phyloP scores from a whole-genome alignment of 768 basidiomycete species.

The Lenzites betulinus region DNA sequence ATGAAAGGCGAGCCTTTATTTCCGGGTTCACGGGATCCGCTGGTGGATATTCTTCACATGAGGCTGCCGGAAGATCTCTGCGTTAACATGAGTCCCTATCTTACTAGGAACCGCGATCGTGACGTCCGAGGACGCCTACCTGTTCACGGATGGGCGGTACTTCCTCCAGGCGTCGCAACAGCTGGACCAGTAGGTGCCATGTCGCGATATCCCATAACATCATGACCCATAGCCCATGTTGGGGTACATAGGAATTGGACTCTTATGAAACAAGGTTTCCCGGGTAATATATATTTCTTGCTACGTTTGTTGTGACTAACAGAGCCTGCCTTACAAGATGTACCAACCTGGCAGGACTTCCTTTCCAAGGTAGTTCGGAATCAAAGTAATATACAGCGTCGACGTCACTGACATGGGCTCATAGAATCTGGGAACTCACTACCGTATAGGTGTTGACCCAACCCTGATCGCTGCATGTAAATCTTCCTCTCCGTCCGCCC shows the following conservation, averaged over 20 bases:
- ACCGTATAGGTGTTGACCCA: conserved; percentile 82
- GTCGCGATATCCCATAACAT: neutral
- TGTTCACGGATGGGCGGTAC: conserved; percentile 97
- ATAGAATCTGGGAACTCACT: conserved; percentile 61
- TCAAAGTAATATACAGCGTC: neutral
- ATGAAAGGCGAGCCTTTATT: conserved; percentile 84
- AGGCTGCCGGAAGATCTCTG: neutral
- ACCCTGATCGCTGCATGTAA: conserved; percentile 68
- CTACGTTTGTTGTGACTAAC: conserved; percentile 3
- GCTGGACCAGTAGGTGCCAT: conserved; percentile 65
- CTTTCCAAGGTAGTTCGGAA: conserved; percentile 58
- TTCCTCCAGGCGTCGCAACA: conserved; percentile 92
- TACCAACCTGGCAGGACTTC: conserved; percentile 91
- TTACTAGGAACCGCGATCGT: conserved; percentile 66
- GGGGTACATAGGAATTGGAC: conserved; percentile 76
- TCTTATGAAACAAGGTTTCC: conserved; percentile 89
- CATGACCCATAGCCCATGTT: neutral
- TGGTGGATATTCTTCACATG: conserved; percentile 46
- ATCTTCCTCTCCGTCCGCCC: conserved; percentile 13
- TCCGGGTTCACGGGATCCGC: conserved; percentile 95
- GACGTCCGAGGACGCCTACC: conserved; percentile 65
- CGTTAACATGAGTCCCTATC: neutral
- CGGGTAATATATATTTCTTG: conserved; percentile 46
- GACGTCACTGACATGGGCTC: too few species aligned
- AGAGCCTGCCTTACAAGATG: conserved; percentile 50